A percentile compares a stretch with the other conserved stretches of the same genome.
Evolutionary conservation across 208 protist species (phyloP).

Genomic region (Acanthamoeba culbertsoni): DNA sequence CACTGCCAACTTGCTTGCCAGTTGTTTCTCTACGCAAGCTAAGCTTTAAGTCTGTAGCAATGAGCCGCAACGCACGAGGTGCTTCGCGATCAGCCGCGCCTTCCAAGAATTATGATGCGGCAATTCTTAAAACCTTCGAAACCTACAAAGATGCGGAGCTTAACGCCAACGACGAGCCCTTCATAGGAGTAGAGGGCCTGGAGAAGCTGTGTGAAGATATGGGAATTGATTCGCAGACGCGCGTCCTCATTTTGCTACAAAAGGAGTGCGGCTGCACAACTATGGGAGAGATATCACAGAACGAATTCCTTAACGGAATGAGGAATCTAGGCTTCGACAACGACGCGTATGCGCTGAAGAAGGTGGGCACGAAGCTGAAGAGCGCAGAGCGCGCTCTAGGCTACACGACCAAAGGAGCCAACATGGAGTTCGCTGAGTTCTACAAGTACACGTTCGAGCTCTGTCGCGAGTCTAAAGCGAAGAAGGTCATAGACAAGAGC

Average conservation of each 20-base stretch:
- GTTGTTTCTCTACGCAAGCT: no score
- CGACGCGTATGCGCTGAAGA: neutral
- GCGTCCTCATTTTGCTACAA: neutral
- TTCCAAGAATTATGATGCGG: neutral
- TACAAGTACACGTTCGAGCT: slow-evolving; percentile 3
- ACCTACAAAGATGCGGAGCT: neutral
- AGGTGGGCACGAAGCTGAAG: slow-evolving; percentile 7
- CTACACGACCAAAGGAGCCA: neutral
- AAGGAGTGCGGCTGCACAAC: slow-evolving; percentile 28
- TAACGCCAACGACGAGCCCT: neutral
- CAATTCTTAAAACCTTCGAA: neutral
- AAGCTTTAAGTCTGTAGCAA: neutral
- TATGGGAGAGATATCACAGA: neutral
- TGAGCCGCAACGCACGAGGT: neutral
- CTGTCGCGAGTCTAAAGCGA: neutral
- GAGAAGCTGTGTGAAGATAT: neutral
- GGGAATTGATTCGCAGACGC: neutral
- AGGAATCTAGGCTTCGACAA: neutral
- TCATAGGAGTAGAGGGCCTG: neutral
- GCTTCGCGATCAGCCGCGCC: neutral
- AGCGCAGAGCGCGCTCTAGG: neutral
- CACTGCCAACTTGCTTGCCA: no score
- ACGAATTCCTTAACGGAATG: neutral
- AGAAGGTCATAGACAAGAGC: slow-evolving; percentile 37
- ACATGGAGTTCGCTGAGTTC: neutral